These are phyloP conservation scores for Globisporangium nagaii DNA, from an alignment of 352 stramenopile species.

Conservation along the genomic window DNA sequence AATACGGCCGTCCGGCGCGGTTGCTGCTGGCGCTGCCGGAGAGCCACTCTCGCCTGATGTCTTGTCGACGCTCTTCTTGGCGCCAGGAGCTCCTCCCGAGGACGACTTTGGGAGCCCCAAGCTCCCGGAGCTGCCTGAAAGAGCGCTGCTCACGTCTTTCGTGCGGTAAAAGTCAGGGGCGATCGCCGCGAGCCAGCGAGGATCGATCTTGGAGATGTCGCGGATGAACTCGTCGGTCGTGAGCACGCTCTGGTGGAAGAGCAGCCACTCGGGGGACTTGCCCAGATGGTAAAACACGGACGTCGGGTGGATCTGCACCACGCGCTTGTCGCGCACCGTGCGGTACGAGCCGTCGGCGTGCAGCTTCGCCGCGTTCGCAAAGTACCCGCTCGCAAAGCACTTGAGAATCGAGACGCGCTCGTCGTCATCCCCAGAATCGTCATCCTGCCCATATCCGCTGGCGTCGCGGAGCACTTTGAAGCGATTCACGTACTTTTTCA, in stretches of 20 bases:
- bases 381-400: constrained; percentile 77
- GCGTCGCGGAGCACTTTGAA: constrained; percentile 26
- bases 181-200: constrained; percentile 61
- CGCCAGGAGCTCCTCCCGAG: not conserved
- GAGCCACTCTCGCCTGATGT: constrained; percentile 3
- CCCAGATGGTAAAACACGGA: constrained; percentile 72
- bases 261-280: constrained; percentile 94
- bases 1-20: constrained; percentile 46
- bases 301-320: constrained; percentile 71
- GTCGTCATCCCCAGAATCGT: constrained; percentile 16
- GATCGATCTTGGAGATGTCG: constrained; percentile 65
- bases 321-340: constrained; percentile 61
- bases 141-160: constrained; percentile 54
- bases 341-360: constrained; percentile 81
- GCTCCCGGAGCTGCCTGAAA: constrained; percentile 66
- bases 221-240: constrained; percentile 95
- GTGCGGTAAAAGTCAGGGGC: constrained; percentile 72
- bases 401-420: constrained; percentile 35
- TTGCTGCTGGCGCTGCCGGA: constrained; percentile 12
- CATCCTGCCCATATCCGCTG: not conserved
- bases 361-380: constrained; percentile 96
- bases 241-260: constrained; percentile 98
- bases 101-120: constrained; percentile 53
- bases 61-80: constrained; percentile 8
- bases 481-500: constrained; percentile 61